Evolutionary conservation across 495 filamentous ascomycete species (phyloP), one percentile per base, ranked within the genome.

Genomic region (Letharia columbiana): DNA sequence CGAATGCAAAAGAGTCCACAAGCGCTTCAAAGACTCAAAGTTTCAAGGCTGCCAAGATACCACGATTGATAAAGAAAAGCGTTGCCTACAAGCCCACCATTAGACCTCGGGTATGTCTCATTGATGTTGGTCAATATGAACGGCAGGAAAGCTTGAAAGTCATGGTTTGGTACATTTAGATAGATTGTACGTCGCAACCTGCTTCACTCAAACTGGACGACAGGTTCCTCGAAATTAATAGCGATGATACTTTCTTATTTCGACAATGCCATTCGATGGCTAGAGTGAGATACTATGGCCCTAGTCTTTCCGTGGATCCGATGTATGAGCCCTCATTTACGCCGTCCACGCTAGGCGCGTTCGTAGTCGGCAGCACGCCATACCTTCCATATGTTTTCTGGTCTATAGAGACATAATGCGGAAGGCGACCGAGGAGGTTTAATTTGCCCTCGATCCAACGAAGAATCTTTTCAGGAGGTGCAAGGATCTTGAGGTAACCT

Each of bases 351-450:
- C 71, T 69, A 4, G 75, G 65, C 56, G 75, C 77, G 28, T 68
- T 79, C 40, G 78, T 80, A 0, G 85, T 84, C 3, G 92, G 92
- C 31, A 97, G 77, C 23, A 97, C 90, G 1, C 92, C 92, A 72
- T 93, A 96, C 59, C 92, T 83, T n/a, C 92, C 92, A 72, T 91
- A 95, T n/a, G 89, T 95, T 83, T 95, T 96, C 73, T 96, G 92
- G 72, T 97, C 92, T 17, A 97, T 85, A 28, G 89, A 92, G 20
- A 97, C 87, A 71, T 95, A 97, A 75, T 93, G 89, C 20, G 92
- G 91, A 47, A 96, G 75, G 65, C 90, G 81, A 18, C 86, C 89
- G 5, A 95, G 79, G 28, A 96, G 82, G 69, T 96, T 93, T 62
- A 95, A 71, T 74, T 90, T 95, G 28, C 83, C 82, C 76, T 97